Conservation (phyloP, 371 early-diverging fungal genomes). For the Apophysomyces elegans region DNA sequence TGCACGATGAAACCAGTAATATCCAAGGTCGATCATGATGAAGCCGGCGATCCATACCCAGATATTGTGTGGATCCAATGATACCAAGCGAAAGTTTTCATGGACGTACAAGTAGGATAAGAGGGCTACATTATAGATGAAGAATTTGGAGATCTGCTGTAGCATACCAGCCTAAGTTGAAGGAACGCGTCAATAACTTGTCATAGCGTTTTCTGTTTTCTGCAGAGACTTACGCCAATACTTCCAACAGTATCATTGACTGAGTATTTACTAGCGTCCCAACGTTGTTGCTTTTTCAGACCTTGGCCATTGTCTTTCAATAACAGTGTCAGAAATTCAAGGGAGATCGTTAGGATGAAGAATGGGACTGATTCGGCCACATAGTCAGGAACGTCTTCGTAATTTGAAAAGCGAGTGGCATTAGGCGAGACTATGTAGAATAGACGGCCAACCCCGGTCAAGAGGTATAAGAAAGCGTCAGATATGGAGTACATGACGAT, state of each 20-base stretch:
- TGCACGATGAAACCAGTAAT: constrained; percentile 61
- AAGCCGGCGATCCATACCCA: constrained; percentile 57
- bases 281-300: constrained; percentile 35
- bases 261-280: constrained; percentile 46
- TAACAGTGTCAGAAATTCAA: constrained; percentile 41
- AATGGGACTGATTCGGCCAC: constrained; percentile 54
- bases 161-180: constrained; percentile 47
- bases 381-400: constrained; percentile 55
- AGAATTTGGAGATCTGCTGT: constrained; percentile 56
- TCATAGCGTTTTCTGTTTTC: not conserved
- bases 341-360: constrained; percentile 49
- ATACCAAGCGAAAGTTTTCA: constrained; percentile 45
- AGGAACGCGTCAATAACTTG: constrained; percentile 12
- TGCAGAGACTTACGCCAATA: constrained; percentile 28
- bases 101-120: constrained; percentile 53
- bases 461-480: not conserved
- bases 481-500: not conserved
- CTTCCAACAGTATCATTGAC: constrained; percentile 58
- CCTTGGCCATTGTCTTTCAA: constrained; percentile 40
- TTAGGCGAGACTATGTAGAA: constrained; percentile 58
- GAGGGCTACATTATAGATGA: constrained; percentile 47
- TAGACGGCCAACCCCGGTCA: constrained; percentile 44
- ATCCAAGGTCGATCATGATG: constrained; percentile 50
- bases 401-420: constrained; percentile 36
- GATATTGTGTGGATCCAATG: constrained; percentile 41